Conservation (phyloP, 768 basidiomycete genomes). For the Lactarius hengduanensis region DNA sequence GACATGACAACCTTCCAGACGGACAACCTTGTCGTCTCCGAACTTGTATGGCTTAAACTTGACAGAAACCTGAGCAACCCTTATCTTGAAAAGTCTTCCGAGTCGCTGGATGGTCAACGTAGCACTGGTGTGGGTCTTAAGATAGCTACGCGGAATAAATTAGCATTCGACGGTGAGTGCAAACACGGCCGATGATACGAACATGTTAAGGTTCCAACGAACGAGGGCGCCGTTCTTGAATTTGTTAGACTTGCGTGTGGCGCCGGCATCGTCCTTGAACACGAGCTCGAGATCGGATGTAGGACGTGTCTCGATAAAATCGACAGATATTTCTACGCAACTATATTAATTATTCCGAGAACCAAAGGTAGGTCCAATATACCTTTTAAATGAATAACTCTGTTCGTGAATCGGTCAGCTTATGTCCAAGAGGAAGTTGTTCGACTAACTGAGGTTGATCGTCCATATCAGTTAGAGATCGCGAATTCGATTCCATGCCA, state of each 20-base stretch:
- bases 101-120: not conserved
- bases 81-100: not conserved
- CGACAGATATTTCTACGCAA: not conserved
- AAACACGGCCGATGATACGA: not conserved
- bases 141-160: not conserved
- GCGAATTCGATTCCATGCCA: not conserved
- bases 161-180: not conserved
- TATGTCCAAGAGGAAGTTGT: fast-evolving
- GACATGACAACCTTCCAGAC: not conserved
- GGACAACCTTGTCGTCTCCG: not conserved
- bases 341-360: not conserved
- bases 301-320: not conserved
- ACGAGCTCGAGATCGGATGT: not conserved
- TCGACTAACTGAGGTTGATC: not conserved
- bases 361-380: not conserved
- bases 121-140: not conserved
- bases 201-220: not conserved
- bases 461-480: not conserved
- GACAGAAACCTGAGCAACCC: not conserved
- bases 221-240: not conserved
- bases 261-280: not conserved
- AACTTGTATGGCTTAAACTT: not conserved
- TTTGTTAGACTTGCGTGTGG: not conserved
- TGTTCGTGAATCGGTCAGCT: not conserved
- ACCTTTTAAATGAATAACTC: not conserved